phyloP scores from a whole-genome alignment of 176 grass and related monocot species.

The Coix lacrymajobi region DNA sequence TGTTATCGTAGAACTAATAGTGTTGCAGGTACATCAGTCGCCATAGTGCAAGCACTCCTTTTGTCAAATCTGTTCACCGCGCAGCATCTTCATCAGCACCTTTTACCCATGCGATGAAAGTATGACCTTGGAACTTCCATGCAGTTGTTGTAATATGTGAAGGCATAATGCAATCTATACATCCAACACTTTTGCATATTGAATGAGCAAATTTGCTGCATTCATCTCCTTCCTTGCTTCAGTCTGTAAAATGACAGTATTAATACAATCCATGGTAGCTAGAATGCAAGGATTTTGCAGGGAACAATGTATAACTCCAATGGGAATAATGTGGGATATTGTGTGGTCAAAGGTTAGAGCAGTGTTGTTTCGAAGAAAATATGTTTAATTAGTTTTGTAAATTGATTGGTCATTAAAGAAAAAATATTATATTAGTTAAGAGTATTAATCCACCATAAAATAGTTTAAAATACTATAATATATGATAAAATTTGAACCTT shows the following conservation, averaged over 20 bases:
- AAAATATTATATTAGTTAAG: neutral
- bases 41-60: neutral
- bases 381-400: neutral
- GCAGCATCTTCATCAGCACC: neutral
- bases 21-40: neutral
- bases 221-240: slow-evolving; percentile 1
- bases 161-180: neutral
- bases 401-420: neutral
- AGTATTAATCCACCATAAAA: neutral
- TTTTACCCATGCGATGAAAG: neutral
- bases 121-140: neutral
- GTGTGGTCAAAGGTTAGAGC: neutral
- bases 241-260: neutral
- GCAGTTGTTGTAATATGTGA: neutral
- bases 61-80: neutral
- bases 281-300: neutral
- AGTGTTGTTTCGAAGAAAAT: neutral
- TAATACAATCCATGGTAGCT: too few relatives aligned
- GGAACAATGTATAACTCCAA: neutral
- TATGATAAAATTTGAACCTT: slow-evolving; percentile 30
- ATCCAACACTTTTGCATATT: slow-evolving; percentile 18
- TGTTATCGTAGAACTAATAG: neutral
- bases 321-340: neutral
- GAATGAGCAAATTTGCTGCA: neutral
- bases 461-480: neutral